Conservation (phyloP, 1,284 basidiomycete genomes). For the Acaromyces ingoldii region DNA sequence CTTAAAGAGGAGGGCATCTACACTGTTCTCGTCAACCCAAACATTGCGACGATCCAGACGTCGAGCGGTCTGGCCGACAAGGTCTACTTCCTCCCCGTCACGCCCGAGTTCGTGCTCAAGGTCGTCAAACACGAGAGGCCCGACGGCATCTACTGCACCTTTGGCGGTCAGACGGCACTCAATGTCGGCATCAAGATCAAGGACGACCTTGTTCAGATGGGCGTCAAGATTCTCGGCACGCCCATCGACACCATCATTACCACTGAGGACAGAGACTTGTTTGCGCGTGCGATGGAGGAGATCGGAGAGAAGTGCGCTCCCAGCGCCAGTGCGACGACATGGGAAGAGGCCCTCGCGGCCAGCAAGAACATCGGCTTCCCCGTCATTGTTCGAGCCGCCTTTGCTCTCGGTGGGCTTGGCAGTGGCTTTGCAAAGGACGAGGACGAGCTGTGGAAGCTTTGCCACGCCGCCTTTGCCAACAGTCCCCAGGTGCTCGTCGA, state of each 20-base stretch:
- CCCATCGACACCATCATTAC: conserved; percentile 95
- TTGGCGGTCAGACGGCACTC: conserved; percentile 95
- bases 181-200: conserved; percentile 96
- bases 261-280: conserved; percentile 93
- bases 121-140: conserved; percentile 98
- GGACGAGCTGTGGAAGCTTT: conserved; percentile 76
- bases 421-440: conserved; percentile 91
- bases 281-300: conserved; percentile 88
- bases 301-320: conserved; percentile 92
- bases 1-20: conserved; percentile 91
- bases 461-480: conserved; percentile 77
- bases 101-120: conserved; percentile 93
- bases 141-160: conserved; percentile 97
- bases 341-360: conserved; percentile 78
- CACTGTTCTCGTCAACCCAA: conserved; percentile 66
- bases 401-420: conserved; percentile 89
- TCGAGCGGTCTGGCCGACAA: conserved; percentile 96
- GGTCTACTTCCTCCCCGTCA: conserved; percentile 98
- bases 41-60: conserved; percentile 96
- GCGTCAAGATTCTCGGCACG: conserved; percentile 89
- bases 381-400: conserved; percentile 93
- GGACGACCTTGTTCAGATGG: conserved; percentile 75
- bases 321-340: conserved; percentile 68
- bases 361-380: conserved; percentile 87
- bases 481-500: conserved; percentile 95